A percentile compares a stretch with the other conserved stretches of the same genome.
Conservation (phyloP, 2,329 filamentous ascomycete genomes). For the Trichophyton schoenleinii region DNA sequence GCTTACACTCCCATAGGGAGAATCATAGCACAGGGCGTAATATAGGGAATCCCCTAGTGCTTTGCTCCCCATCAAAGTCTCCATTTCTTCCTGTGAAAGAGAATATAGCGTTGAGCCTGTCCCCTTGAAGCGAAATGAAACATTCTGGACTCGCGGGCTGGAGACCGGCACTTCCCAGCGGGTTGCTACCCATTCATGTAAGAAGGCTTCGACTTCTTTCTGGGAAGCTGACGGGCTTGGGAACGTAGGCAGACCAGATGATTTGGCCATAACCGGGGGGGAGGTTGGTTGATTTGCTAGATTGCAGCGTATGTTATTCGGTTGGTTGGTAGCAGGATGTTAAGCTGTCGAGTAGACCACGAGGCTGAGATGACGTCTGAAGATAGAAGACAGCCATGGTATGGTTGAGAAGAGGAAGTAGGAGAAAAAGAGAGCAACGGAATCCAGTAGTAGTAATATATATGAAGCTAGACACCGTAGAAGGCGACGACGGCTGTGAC, state of each 20-base stretch:
- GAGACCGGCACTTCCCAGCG: background rate
- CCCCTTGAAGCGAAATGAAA: background rate
- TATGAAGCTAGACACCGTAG: background rate
- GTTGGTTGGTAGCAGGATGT: background rate
- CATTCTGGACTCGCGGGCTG: background rate
- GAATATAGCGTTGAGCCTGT: constrained; percentile 1
- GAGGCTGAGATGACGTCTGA: background rate
- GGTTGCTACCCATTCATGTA: background rate
- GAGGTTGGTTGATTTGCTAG: background rate
- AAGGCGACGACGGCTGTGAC: background rate
- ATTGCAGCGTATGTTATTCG: background rate
- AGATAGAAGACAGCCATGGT: background rate
- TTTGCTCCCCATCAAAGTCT: background rate
- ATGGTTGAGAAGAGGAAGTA: background rate
- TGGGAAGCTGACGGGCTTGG: background rate
- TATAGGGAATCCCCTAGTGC: background rate
- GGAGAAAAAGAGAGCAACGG: background rate
- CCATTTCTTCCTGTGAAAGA: background rate
- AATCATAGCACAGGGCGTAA: background rate
- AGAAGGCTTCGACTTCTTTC: background rate
- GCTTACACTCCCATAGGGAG: background rate
- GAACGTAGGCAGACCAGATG: background rate
- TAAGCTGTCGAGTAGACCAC: background rate
- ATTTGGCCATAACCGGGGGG: background rate
- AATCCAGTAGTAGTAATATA: background rate